Evolutionary conservation across 2,329 filamentous ascomycete species (phyloP).

Genomic region (Fusarium nelsonii): DNA sequence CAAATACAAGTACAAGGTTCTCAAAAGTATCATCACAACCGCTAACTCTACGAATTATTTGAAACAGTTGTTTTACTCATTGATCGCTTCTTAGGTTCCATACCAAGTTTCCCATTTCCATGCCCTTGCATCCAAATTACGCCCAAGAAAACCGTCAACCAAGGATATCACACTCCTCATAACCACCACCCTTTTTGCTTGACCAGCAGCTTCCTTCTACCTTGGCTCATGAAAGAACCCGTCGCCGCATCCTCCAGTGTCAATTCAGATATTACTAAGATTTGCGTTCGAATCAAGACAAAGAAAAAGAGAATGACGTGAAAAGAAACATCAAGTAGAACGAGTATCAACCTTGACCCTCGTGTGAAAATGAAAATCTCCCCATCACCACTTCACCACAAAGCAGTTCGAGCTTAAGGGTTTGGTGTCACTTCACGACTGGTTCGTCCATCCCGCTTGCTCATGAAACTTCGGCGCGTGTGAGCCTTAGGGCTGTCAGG

Average conservation of each 20-base stretch:
- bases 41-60: background rate
- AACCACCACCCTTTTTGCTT: constrained; percentile 12
- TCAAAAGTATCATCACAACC: background rate
- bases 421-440: constrained; percentile 61
- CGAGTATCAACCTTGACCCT: constrained; percentile 13
- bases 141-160: constrained; percentile 34
- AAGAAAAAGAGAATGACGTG: constrained; percentile 9
- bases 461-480: constrained; percentile 67
- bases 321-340: constrained; percentile 16
- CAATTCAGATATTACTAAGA: constrained; percentile 31
- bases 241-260: constrained; percentile 1
- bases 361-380: constrained; percentile 3
- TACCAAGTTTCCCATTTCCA: constrained; percentile 11
- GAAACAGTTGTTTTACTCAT: constrained; percentile 30
- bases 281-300: constrained; percentile 29
- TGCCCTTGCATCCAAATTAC: constrained; percentile 30
- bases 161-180: constrained; percentile 36
- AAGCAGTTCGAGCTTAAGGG: constrained; percentile 37
- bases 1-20: background rate
- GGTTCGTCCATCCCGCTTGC: constrained; percentile 61
- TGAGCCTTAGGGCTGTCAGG: constrained; percentile 62
- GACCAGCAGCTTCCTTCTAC: background rate
- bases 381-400: background rate
- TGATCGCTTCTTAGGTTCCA: constrained; percentile 30
- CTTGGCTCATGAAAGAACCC: constrained; percentile 23